These are phyloP conservation scores for Davidsoniella australis DNA, from an alignment of 2,329 filamentous ascomycete species.

Conservation along the genomic window DNA sequence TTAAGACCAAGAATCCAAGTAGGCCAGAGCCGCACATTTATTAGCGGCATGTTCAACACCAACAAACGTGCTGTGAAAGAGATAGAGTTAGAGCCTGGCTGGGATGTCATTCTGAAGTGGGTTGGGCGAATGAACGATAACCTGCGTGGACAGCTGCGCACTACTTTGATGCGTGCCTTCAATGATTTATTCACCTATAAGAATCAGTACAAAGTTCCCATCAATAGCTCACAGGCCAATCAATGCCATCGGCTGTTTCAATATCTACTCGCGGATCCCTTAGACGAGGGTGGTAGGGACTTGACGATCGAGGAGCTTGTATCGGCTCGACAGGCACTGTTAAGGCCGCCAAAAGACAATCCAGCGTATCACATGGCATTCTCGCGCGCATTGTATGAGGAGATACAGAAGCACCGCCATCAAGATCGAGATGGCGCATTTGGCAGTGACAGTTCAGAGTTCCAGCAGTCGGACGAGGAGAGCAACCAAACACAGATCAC, in stretches of 20 bases:
- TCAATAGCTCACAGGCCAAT: conserved; percentile 51
- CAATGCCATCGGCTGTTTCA: conserved; percentile 38
- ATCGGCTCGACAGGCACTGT: conserved; percentile 28
- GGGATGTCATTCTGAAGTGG: conserved; percentile 54
- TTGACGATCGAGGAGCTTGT: conserved; percentile 26
- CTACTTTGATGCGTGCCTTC: conserved; percentile 50
- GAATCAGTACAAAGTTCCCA: conserved; percentile 25
- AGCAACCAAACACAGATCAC: not conserved
- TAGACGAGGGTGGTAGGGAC: conserved; percentile 18
- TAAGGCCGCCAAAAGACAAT: conserved; percentile 26
- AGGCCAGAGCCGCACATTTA: too few relatives aligned
- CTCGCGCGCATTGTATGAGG: conserved; percentile 26
- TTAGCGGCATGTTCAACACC: too few relatives aligned
- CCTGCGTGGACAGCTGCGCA: conserved; percentile 43
- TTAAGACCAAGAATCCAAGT: too few relatives aligned
- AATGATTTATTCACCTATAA: conserved; percentile 44
- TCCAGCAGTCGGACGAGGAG: conserved; percentile 15
- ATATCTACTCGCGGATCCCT: conserved; percentile 33
- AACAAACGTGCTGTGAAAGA: not conserved
- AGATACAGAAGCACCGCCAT: conserved; percentile 14
- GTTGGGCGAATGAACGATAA: conserved; percentile 43
- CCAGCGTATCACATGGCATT: conserved; percentile 30
- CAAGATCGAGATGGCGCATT: conserved; percentile 12
- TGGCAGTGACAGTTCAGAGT: conserved; percentile 12
- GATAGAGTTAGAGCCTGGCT: conserved; percentile 46